Evolutionary conservation across 352 stramenopile genomes (phyloP).

Genomic region (Phytopythium litorale): DNA sequence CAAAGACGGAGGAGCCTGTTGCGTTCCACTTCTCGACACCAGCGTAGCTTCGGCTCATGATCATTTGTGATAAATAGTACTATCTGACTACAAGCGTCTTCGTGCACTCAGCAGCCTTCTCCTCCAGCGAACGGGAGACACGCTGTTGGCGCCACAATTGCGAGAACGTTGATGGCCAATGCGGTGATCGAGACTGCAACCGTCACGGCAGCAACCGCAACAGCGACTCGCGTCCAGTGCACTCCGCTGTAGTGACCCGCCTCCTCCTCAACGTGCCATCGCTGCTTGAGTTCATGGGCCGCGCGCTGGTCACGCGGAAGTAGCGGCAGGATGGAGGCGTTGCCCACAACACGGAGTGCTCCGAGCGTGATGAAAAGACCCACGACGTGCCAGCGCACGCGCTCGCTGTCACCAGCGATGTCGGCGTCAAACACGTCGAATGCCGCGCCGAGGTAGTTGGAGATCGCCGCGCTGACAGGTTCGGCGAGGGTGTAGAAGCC

Average conservation of each 20-base stretch:
- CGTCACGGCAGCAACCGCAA: conserved; percentile 36
- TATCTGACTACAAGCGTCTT: too few relatives aligned
- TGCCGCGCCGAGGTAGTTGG: conserved; percentile 46
- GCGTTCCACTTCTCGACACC: conserved; percentile 23
- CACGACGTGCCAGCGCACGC: conserved; percentile 57
- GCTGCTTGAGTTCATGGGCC: conserved; percentile 35
- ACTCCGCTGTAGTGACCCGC: conserved; percentile 31
- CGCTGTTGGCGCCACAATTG: conserved; percentile 46
- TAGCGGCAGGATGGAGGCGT: conserved; percentile 40
- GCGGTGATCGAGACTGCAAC: conserved; percentile 30
- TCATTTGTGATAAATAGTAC: background rate
- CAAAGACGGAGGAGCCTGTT: conserved; percentile 11
- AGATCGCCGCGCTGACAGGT: conserved; percentile 49
- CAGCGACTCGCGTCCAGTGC: conserved; percentile 31
- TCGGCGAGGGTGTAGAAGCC: conserved; percentile 73
- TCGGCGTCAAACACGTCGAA: conserved; percentile 64
- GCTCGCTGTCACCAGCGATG: conserved; percentile 39
- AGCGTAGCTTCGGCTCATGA: conserved; percentile 5
- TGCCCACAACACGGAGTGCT: conserved; percentile 36
- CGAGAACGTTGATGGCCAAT: conserved; percentile 52
- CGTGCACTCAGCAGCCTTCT: conserved; percentile 29
- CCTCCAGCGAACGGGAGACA: conserved; percentile 65
- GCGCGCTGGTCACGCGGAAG: conserved; percentile 49
- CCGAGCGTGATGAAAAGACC: conserved; percentile 56
- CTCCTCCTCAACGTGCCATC: conserved; percentile 17